Conservation (phyloP, 805 yeast genomes). For the Kluyveromyces nonfermentans region DNA sequence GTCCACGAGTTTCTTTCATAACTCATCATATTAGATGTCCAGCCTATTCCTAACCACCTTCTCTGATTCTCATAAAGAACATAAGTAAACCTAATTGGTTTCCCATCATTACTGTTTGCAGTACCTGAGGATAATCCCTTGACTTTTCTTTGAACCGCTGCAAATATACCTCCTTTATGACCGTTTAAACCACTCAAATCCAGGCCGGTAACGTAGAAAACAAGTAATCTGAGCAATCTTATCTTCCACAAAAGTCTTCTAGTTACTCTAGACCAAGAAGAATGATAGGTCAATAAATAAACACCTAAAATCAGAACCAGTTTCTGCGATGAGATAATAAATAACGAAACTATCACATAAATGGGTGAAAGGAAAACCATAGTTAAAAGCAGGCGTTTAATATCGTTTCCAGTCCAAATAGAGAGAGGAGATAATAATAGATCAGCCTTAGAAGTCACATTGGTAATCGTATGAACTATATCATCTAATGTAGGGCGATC, state of each 20-base stretch:
- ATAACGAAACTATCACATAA: conserved; percentile 59
- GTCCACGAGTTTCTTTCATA: conserved; percentile 97
- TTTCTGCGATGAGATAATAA: conserved; percentile 62
- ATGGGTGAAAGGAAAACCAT: conserved; percentile 80
- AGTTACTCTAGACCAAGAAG: conserved; percentile 74
- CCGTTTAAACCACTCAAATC: conserved; percentile 51
- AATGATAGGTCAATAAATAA: conserved; percentile 71
- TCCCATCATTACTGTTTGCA: conserved; percentile 27
- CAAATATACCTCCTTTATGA: conserved; percentile 34
- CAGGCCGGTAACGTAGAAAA: conserved; percentile 80
- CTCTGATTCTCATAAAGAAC: conserved; percentile 92
- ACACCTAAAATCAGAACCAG: conserved; percentile 50
- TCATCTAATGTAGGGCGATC: conserved; percentile 79
- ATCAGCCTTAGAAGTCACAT: conserved; percentile 68
- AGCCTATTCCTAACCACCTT: conserved; percentile 95
- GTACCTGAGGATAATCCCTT: conserved; percentile 25
- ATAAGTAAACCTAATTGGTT: conserved; percentile 74
- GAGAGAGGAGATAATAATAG: conserved; percentile 74
- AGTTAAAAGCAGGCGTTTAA: conserved; percentile 72
- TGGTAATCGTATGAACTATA: conserved; percentile 65
- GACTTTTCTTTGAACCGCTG: conserved; percentile 35
- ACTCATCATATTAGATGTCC: conserved; percentile 87
- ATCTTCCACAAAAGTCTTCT: conserved; percentile 82
- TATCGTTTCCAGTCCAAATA: conserved; percentile 67
- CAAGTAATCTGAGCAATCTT: conserved; percentile 52